Evolutionary conservation across 2,329 filamentous ascomycete species (phyloP), one percentile per base, ranked within the genome.

Genomic region (Pestalotiopsis sp.): DNA sequence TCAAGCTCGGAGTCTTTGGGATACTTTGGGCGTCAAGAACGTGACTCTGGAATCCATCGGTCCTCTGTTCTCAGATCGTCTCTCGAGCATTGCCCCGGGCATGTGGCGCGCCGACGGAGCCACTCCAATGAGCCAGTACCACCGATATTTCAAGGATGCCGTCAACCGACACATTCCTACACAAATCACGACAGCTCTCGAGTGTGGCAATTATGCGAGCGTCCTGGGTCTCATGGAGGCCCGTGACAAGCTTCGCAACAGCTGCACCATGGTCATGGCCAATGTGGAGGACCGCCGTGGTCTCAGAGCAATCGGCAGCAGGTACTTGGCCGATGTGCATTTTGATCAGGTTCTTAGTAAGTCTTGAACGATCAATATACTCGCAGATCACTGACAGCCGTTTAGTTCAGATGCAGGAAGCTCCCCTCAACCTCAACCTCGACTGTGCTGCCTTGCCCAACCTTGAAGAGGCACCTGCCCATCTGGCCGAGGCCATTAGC

Each of bases 21-120:
- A 80, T 11, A 79, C 79, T 0, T 79, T 88, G 10, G 85, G 82
- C 3, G 82, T 89, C 1, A 89, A 89, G 75, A 82, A 86, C 24
- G 86, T 85, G 0, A 85, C 88, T 35, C 82, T 87, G n/a, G 86
- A 89, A 69, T 84, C 86, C 0, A 79, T 89, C 0, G 85, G 80
- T 2, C 83, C 86, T 0, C 76, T 87, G 1, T 87, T 87, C 68
- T 84, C 85, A 68, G 87, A 89, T 72, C 82, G 87, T 1, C 76
- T 89, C 5, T 85, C 85, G 1, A 84, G 81, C 1, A 74, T 88
- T 2, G 79, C 86, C 0, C 87, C 87, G 0, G 79, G 78, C 0
- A 71, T 81, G 57, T 82, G 83, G 56, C 69, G 71, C 13, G 68
- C 70, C 5, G 64, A 39, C 13, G 65, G 66, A 9, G 65, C 26